phyloP scores from a whole-genome alignment of 23 red algal species.

The Gracilaria domingensis region DNA sequence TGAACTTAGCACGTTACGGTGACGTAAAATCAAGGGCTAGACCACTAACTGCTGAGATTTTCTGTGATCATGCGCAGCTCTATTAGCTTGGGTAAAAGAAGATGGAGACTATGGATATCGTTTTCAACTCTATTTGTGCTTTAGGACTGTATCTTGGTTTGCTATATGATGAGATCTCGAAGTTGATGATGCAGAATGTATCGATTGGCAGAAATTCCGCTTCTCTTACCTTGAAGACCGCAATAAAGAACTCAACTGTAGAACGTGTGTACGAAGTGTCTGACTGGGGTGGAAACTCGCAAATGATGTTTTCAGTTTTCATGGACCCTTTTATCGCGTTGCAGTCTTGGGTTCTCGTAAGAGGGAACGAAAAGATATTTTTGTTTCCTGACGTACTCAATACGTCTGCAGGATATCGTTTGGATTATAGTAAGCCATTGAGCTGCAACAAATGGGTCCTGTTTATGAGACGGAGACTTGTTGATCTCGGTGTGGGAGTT shows the following conservation, averaged over 20 bases:
- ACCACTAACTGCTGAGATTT: slow-evolving; percentile 16
- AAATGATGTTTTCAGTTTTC: not conserved
- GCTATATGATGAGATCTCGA: slow-evolving; percentile 5
- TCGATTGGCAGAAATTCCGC: not conserved
- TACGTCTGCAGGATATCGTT: not conserved
- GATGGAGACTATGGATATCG: not conserved
- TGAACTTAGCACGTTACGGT: slow-evolving; percentile 9
- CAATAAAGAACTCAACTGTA: slow-evolving; percentile 19
- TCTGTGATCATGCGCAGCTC: slow-evolving; percentile 32
- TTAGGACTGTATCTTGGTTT: slow-evolving; percentile 9
- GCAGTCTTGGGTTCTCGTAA: not conserved
- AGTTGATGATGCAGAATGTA: not conserved
- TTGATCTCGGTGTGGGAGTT: not conserved
- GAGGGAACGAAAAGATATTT: not conserved
- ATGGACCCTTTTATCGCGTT: slow-evolving; percentile 34
- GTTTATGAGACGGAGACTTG: not conserved
- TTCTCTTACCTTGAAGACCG: not conserved
- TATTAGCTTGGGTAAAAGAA: not conserved
- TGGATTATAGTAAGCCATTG: not conserved
- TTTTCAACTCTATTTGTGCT: not conserved
- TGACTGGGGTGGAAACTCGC: slow-evolving; percentile 24
- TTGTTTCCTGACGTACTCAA: not conserved
- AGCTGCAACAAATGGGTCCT: not conserved
- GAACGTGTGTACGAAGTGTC: not conserved
- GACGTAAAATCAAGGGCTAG: not conserved